Base-by-base conservation (phyloP, 805 yeast species). In the Candida methanosorbosa region DNA sequence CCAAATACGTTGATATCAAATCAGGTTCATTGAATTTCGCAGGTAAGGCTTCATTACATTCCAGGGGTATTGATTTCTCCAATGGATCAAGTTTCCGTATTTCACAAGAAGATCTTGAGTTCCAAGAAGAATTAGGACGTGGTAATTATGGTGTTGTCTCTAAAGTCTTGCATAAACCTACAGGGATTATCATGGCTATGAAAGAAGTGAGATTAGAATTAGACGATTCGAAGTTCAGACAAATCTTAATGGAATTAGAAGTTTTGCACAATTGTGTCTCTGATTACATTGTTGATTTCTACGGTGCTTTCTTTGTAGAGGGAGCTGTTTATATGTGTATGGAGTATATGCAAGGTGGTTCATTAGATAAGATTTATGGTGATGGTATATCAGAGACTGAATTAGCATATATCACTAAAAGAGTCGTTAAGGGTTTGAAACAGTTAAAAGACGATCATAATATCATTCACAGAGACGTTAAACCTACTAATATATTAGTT, bases 261-360 rank as follows among this genome's bases (percentile, higher is more conserved):
- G 81, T 92, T 35, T 68, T 92, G 43, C 97, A 92, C 61, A 83
- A 81, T 49, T 92, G 97, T 61, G 74, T 75, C 44, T 80, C 94
- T 13, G 94, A 92, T 2, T 85, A 76, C 55, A 88, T 92, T 53
- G 96, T 92, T 27, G 97, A 90, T 49, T 92, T 92, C 49, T 92
- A 84, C 52, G 98, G 98, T 29, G 98, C 98, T 1, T 90, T 90
- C 52, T 92, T 90, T 53, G 86, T 86, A 22, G 98, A 92, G 59
- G 96, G 97, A 31, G 95, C 97, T 1, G 98, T 90, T 19, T 92
- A 88, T 61, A 86, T 90, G 85, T 92, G 97, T 61, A 90, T 90
- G 73, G 98, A 90, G 61, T 85, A 78, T 56, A 90, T 90, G 98
- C 94, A 86, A 56, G 97, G 95, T 32, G 95, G 96, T 0, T 85